These are phyloP conservation scores for Aspergillus sp. DNA, from an alignment of 2,329 filamentous ascomycete species.

Conservation along the genomic window DNA sequence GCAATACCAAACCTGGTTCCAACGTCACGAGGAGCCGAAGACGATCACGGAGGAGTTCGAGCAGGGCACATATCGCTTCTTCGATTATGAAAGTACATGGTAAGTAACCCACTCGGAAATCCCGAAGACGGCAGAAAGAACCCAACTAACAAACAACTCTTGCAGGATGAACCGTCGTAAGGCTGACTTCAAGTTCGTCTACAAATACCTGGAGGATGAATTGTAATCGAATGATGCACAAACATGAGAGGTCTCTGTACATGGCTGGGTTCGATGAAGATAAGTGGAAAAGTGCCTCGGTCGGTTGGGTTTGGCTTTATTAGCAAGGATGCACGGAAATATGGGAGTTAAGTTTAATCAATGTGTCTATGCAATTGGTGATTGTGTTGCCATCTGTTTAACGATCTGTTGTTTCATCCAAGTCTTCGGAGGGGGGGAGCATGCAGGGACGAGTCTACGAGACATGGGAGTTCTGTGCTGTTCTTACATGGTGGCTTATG, in stretches of 20 bases:
- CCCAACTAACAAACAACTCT: constrained; percentile 17
- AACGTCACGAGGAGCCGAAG: constrained; percentile 97
- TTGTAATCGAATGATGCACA: constrained; percentile 52
- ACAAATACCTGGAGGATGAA: constrained; percentile 97
- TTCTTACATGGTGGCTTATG: constrained; percentile 21
- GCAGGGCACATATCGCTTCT: constrained; percentile 98
- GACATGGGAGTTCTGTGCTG: constrained; percentile 31
- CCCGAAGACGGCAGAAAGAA: constrained; percentile 7
- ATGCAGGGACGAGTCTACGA: constrained; percentile 21
- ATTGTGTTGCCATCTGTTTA: constrained; percentile 16
- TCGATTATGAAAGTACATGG: constrained; percentile 99
- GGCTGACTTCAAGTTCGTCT: constrained; percentile 96
- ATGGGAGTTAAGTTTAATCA: constrained; percentile 3
- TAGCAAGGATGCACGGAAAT: constrained; percentile 4
- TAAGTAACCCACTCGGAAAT: constrained; percentile 44
- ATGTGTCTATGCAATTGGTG: constrained; percentile 11
- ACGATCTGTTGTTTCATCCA: constrained; percentile 4
- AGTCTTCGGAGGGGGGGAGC: not conserved
- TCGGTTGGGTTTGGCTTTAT: constrained; percentile 4
- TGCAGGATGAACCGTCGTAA: constrained; percentile 96
- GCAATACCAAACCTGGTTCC: constrained; percentile 99
- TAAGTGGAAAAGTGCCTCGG: constrained; percentile 5
- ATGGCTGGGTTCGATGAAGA: constrained; percentile 4
- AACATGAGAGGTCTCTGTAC: constrained; percentile 8
- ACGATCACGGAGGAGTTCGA: constrained; percentile 98